phyloP scores from a whole-genome alignment of 2,329 filamentous ascomycete species.

The Calcarisporium arbuscula region DNA sequence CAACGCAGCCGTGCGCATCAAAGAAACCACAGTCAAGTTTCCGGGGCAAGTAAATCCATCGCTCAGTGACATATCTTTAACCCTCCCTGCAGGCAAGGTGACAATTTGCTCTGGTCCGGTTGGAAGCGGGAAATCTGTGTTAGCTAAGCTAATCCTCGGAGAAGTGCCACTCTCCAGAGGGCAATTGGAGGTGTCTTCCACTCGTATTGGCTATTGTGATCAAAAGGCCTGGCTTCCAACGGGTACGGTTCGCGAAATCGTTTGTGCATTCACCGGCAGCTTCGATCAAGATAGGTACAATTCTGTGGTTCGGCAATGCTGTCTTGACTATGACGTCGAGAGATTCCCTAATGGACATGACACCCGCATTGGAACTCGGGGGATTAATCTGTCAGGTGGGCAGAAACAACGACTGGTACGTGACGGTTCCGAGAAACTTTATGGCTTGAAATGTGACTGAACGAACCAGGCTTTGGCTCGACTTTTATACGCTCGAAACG shows the following conservation, averaged over 20 bases:
- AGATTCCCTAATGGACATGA: constrained; percentile 14
- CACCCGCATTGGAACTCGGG: constrained; percentile 12
- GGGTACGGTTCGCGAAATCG: constrained; percentile 13
- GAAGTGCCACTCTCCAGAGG: constrained; percentile 8
- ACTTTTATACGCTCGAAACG: constrained; percentile 6
- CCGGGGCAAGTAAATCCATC: neutral
- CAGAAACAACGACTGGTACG: constrained; percentile 17
- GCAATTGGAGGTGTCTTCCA: constrained; percentile 3
- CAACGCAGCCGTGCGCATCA: constrained; percentile 2
- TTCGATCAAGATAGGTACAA: constrained; percentile 12
- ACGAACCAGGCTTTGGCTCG: constrained; percentile 10
- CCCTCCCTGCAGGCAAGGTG: constrained; percentile 15
- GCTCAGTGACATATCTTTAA: constrained; percentile 14
- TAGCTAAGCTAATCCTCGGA: constrained; percentile 15
- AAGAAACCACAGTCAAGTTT: constrained; percentile 1
- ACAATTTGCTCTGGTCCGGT: constrained; percentile 19
- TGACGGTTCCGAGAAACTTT: no score
- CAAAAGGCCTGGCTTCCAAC: constrained; percentile 15
- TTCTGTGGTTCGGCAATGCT: constrained; percentile 12
- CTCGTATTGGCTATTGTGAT: constrained; percentile 12
- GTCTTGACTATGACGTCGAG: constrained; percentile 15
- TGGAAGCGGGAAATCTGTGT: constrained; percentile 20
- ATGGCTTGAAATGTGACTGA: no score
- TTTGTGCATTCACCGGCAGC: constrained; percentile 8
- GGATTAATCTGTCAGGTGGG: constrained; percentile 14